Base-by-base conservation (phyloP, 2,329 filamentous ascomycete genomes). In the Trichoderma hamatum region DNA sequence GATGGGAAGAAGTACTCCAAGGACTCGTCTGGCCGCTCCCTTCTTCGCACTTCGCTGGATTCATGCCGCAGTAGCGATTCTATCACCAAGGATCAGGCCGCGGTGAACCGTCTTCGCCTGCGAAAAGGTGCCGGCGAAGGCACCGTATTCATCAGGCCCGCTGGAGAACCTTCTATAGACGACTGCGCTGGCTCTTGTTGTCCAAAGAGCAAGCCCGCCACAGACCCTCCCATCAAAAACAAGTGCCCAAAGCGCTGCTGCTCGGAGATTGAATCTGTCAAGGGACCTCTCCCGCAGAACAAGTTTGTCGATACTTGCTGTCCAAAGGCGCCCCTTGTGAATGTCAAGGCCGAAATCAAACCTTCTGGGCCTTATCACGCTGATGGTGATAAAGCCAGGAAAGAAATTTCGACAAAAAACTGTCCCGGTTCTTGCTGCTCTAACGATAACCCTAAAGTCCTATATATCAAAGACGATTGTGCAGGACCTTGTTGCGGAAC, bases 1-100 rank as follows among this genome's bases (percentile, higher is more conserved):
- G 72, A 74, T 54, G 71, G 72, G 55, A 77, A 74, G 63, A 75
- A 72, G 21, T 71, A 71, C 55, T 74, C 73, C 24, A 77, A 75
- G 69, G 75, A 67, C 43, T 32, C 56, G 3, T 68, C 74, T 30
- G 36, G 65, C 14, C 52, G 34, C 10, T 72, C 72, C 7, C 43
- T 4, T 6, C 63, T 71, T 21, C 16, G 58, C 6, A 75, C 72
- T 26, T 68, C 68, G 28, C 77, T 77, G 3, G 76, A 76, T 56
- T 76, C 77, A 0, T 76, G 75, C 70, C 75, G 76, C 56, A 69
- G 67, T 16, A 74, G 58, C 3, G 69, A 71, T 19, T 24, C 19
- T 30, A 5, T 21, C 55, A 58, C 30, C 19, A 58, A 16, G 51
- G 51, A 52, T 1, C 51, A 52, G 24, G 26, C 51, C 2, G 26